Evolutionary conservation across 257 asterid species (phyloP).

Genomic region (Misopates orontium): DNA sequence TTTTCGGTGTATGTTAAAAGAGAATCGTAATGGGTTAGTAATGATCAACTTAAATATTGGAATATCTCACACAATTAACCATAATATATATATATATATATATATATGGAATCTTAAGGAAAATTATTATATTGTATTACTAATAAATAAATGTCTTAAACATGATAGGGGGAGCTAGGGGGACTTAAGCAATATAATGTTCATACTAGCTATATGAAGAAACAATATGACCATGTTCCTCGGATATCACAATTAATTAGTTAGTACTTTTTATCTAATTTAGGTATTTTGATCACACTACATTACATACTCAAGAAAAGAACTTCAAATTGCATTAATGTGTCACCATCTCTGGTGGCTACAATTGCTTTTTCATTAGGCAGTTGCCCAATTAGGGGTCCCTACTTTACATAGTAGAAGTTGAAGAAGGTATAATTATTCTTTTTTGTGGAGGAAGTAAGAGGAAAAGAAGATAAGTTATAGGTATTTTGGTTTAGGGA

Average conservation of each 20-base stretch:
- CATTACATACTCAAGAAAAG: constrained; percentile 1
- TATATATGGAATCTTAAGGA: too few species aligned
- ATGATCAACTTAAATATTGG: too few species aligned
- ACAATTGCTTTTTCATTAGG: constrained; percentile 26
- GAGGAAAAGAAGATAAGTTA: constrained; percentile 13
- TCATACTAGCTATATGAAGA: not conserved
- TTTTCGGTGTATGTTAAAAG: too few species aligned
- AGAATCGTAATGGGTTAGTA: too few species aligned
- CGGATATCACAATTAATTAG: constrained; percentile 28
- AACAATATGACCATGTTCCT: constrained; percentile 14
- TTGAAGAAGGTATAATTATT: not conserved
- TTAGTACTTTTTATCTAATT: constrained; percentile 19
- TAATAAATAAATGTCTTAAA: not conserved
- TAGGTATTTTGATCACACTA: constrained; percentile 10
- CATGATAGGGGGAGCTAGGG: too few species aligned
- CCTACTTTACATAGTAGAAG: not conserved
- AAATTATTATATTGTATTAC: too few species aligned
- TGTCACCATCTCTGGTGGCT: constrained; percentile 29
- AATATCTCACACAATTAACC: too few species aligned
- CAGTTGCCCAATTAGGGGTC: constrained; percentile 17
- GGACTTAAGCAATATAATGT: not conserved
- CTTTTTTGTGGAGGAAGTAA: constrained; percentile 27
- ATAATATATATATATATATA: too few species aligned
- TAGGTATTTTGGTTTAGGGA: constrained; percentile 27
- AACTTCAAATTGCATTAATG: not conserved